Evolutionary conservation across 2,329 filamentous ascomycete genomes (phyloP).

Genomic region (Fusarium sp.): DNA sequence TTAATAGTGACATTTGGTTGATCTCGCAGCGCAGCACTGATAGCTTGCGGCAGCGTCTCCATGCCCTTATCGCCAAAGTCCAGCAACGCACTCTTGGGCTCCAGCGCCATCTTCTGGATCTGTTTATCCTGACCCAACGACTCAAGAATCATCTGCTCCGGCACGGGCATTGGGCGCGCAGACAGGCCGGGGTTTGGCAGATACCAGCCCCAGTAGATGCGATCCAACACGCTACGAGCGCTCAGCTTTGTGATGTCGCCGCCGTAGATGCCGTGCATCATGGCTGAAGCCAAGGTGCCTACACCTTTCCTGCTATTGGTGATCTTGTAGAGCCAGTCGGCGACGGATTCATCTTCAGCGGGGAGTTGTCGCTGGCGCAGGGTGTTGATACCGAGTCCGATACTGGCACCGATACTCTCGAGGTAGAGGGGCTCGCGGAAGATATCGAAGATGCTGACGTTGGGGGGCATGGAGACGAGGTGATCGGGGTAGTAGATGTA

Average conservation of each 20-base stretch:
- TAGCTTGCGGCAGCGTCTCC: conserved; percentile 66
- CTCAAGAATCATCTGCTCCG: conserved; percentile 50
- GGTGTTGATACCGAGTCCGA: conserved; percentile 46
- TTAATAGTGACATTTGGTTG: conserved; percentile 72
- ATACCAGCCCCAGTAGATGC: conserved; percentile 51
- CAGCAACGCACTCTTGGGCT: conserved; percentile 50
- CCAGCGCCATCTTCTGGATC: conserved; percentile 50
- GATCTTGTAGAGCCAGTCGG: conserved; percentile 53
- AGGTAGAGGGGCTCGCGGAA: conserved; percentile 52
- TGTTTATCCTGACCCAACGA: conserved; percentile 47
- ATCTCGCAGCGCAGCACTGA: conserved; percentile 63
- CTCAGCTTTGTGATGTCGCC: conserved; percentile 88
- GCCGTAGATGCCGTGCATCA: conserved; percentile 90
- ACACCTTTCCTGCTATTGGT: conserved; percentile 59
- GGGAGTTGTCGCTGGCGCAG: conserved; percentile 39
- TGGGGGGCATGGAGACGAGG: conserved; percentile 55
- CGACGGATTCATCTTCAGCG: conserved; percentile 52
- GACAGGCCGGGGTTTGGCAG: conserved; percentile 51
- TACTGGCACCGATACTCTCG: conserved; percentile 47
- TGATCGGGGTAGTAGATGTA: conserved; percentile 92
- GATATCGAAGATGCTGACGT: conserved; percentile 43
- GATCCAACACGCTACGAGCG: conserved; percentile 67
- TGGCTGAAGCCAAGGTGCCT: conserved; percentile 80
- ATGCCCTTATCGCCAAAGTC: conserved; percentile 69
- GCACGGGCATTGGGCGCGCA: conserved; percentile 56